Conservation (phyloP, 2,329 filamentous ascomycete genomes). For the Cytospora paraplurivora region DNA sequence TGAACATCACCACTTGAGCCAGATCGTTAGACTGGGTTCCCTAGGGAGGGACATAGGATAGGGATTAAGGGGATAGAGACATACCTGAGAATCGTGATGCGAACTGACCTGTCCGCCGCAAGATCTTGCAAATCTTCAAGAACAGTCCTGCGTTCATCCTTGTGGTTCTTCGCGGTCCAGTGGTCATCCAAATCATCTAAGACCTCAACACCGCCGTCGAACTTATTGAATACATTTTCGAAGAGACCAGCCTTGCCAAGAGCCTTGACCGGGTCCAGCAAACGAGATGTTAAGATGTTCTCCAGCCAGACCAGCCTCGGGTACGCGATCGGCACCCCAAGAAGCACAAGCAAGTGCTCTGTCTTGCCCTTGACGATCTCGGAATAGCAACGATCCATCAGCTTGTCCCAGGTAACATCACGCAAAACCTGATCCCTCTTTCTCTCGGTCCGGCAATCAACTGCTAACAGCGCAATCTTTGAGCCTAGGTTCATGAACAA, state of each 20-base stretch:
- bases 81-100: conserved; percentile 82
- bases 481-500: conserved; percentile 82
- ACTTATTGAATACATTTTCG: conserved; percentile 79
- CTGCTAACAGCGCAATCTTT: conserved; percentile 77
- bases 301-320: conserved; percentile 74
- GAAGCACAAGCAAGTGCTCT: conserved; percentile 84
- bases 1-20: conserved; percentile 80
- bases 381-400: conserved; percentile 81
- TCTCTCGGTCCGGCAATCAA: conserved; percentile 90
- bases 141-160: conserved; percentile 81
- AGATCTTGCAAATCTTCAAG: conserved; percentile 92
- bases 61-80: conserved; percentile 20
- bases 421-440: conserved; percentile 79
- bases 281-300: conserved; percentile 75
- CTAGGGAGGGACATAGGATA: background rate
- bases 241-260: conserved; percentile 80
- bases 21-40: conserved; percentile 9
- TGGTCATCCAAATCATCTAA: conserved; percentile 93
- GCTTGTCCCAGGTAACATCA: conserved; percentile 78
- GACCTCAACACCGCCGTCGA: conserved; percentile 90
- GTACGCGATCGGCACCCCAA: conserved; percentile 83
- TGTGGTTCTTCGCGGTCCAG: conserved; percentile 96
- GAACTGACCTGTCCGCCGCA: conserved; percentile 87
- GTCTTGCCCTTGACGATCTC: conserved; percentile 84
- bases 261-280: conserved; percentile 88